Percentiles rank a stretch among this genome's conserved stretches.
phyloP scores from a whole-genome alignment of 208 protist genomes.

The Herpetomonas tarakana region DNA sequence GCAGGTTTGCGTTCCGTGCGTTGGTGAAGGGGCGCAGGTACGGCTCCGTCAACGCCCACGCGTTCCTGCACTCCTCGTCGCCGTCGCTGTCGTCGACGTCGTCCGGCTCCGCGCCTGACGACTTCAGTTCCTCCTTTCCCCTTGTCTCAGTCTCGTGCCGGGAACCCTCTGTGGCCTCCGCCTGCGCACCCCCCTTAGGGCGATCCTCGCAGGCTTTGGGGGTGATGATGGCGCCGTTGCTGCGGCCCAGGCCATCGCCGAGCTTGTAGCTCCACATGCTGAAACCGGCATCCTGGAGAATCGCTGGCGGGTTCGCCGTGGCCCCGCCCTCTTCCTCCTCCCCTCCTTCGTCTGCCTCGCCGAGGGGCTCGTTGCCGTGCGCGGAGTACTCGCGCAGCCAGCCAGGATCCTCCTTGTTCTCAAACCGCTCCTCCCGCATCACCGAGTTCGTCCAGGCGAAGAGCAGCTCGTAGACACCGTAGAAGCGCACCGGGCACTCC shows the following conservation, averaged over 20 bases:
- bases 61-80: neutral
- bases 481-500: neutral
- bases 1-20: neutral
- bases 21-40: neutral
- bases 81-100: neutral
- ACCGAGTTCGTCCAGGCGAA: neutral
- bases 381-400: neutral
- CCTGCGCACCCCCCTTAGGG: too few relatives aligned
- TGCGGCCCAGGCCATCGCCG: neutral
- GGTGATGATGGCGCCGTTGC: neutral
- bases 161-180: neutral
- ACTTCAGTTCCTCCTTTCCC: too few relatives aligned
- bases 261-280: neutral
- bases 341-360: too few relatives aligned
- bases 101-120: neutral
- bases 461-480: neutral
- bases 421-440: neutral
- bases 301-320: neutral
- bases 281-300: neutral
- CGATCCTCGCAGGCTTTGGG: too few relatives aligned
- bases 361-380: too few relatives aligned
- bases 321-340: too few relatives aligned
- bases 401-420: neutral
- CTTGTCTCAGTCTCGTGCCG: too few relatives aligned
- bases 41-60: neutral